Percentiles rank a stretch among this genome's conserved stretches.
These are phyloP conservation scores for Leccinum truebloodii DNA, from an alignment of 768 basidiomycete species.

Conservation along the genomic window DNA sequence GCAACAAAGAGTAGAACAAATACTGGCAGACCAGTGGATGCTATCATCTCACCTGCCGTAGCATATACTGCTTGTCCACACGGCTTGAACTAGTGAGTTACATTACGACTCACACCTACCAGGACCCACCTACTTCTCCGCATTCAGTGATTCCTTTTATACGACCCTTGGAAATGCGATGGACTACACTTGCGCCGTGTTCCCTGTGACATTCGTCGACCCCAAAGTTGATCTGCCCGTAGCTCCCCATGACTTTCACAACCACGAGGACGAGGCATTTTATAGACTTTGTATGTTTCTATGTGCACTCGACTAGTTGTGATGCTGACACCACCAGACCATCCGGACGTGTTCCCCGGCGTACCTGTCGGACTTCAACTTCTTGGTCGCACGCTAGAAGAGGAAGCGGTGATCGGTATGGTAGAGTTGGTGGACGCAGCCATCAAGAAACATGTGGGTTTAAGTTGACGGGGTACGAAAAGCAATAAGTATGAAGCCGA, in stretches of 20 bases:
- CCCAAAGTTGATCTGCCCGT: constrained; percentile 38
- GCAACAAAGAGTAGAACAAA: constrained; percentile 42
- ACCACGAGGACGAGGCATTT: constrained; percentile 43
- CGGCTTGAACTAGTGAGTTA: constrained; percentile 41
- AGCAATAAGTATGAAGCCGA: background rate
- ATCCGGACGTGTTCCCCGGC: constrained; percentile 45
- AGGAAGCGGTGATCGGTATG: constrained; percentile 54
- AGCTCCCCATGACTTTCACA: constrained; percentile 41
- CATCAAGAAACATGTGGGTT: constrained; percentile 24
- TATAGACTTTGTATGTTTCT: constrained; percentile 45
- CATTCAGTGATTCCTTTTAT: constrained; percentile 41
- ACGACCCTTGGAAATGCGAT: constrained; percentile 48
- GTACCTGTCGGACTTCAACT: constrained; percentile 52
- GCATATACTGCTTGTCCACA: constrained; percentile 47
- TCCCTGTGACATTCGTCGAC: constrained; percentile 53
- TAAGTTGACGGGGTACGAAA: background rate
- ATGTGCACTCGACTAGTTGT: background rate
- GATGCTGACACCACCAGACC: constrained; percentile 31
- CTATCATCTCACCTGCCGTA: constrained; percentile 48
- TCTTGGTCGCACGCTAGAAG: constrained; percentile 48
- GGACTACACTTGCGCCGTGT: constrained; percentile 44
- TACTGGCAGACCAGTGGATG: constrained; percentile 54
- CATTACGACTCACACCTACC: background rate
- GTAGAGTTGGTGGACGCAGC: constrained; percentile 45
- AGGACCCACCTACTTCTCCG: constrained; percentile 16